Evolutionary conservation across 2,329 filamentous ascomycete species (phyloP).

Genomic region (Colletotrichum abscissum): DNA sequence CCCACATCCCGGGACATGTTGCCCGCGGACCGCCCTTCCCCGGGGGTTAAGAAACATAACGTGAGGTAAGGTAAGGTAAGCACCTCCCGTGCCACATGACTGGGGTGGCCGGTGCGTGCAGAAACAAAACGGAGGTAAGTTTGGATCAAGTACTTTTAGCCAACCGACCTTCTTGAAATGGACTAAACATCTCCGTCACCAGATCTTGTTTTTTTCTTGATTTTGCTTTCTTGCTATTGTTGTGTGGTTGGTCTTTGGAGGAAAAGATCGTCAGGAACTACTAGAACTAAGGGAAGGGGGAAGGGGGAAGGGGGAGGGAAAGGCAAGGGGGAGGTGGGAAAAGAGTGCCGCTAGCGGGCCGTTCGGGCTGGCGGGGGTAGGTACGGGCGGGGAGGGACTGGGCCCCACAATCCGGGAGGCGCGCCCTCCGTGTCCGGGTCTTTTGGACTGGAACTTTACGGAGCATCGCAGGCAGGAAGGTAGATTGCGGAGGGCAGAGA

Average conservation of each 20-base stretch:
- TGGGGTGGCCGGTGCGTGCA: too few relatives aligned
- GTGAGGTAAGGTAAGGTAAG: too few relatives aligned
- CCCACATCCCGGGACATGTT: neutral
- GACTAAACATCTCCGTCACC: neutral
- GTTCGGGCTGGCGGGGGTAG: neutral
- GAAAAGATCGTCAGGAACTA: neutral
- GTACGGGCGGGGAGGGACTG: neutral
- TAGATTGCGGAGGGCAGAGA: neutral
- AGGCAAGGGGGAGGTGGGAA: neutral
- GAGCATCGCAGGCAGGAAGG: neutral
- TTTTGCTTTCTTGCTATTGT: neutral
- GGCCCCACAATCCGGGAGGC: neutral
- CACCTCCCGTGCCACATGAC: too few relatives aligned
- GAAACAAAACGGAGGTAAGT: neutral
- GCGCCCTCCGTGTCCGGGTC: neutral
- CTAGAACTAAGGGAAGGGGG: neutral
- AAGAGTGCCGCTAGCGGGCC: neutral
- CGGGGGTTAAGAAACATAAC: neutral
- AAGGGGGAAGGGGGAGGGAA: neutral
- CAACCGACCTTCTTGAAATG: neutral
- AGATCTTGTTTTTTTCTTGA: neutral
- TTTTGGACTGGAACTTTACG: neutral
- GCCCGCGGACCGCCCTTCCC: neutral
- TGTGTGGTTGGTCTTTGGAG: neutral
- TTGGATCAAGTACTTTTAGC: neutral